Conservation (phyloP, 192 early-diverging fungal species). For the Rhizophagus sp. region DNA sequence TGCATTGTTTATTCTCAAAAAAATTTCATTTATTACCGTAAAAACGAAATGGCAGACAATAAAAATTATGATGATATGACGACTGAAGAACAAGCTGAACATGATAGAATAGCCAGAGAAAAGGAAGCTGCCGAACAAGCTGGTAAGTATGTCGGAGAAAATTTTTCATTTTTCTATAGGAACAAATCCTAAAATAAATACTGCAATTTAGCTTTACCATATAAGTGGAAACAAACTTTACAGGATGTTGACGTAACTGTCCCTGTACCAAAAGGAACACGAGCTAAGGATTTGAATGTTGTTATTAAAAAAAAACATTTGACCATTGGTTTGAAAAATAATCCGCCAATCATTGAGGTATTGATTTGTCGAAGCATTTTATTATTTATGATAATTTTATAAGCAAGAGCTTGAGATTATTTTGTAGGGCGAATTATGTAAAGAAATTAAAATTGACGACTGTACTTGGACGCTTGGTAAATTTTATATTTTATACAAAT, state of each 20-base stretch:
- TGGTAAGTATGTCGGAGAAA: conserved; percentile 17
- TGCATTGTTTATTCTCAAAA: too few relatives aligned
- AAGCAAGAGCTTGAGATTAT: neutral
- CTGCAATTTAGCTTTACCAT: conserved; percentile 57
- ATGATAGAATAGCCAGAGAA: conserved; percentile 42
- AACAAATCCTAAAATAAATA: neutral
- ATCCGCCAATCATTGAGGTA: conserved; percentile 74
- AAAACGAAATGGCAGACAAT: neutral
- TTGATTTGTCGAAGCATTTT: neutral
- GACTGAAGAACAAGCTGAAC: conserved; percentile 46
- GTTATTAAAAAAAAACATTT: conserved; percentile 66
- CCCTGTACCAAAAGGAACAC: conserved; percentile 71
- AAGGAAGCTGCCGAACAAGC: conserved; percentile 62
- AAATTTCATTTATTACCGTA: too few relatives aligned
- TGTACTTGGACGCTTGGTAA: conserved; percentile 79
- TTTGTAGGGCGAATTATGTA: conserved; percentile 67
- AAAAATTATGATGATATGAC: conserved; percentile 49
- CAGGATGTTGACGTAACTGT: conserved; percentile 78
- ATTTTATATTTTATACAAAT: neutral
- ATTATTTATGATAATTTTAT: neutral
- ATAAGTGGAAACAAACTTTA: conserved; percentile 82
- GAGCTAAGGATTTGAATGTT: conserved; percentile 65
- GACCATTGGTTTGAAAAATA: conserved; percentile 69
- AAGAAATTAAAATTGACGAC: conserved; percentile 72
- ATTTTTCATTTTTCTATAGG: neutral